Base-by-base conservation (phyloP, 2,329 filamentous ascomycete species). In the Chaetomiaceae sp. region DNA sequence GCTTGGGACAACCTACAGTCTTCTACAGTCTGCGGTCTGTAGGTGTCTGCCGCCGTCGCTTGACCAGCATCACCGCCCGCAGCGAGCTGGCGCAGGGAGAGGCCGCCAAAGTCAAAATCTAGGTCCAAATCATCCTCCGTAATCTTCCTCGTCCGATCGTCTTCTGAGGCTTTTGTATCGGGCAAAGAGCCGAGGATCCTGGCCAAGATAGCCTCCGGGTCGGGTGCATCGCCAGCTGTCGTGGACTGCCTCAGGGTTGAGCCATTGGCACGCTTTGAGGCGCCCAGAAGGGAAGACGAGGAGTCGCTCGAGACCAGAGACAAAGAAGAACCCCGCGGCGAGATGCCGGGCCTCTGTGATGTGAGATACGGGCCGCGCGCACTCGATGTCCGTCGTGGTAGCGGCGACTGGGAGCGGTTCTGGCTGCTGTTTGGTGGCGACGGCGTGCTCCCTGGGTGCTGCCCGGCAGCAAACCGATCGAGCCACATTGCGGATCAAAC, bases 251-350 rank as follows among this genome's bases (percentile, higher is more conserved):
- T 85, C 58, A 89, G 70, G 27, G 75, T 75, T 7, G 83, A 84
- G 46, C 86, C 86, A 75, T 89, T 87, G 48, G 79, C 73, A 52
- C 79, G 75, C 54, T 82, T 79, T 25, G 80, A 75, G 4, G 78
- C 76, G n/a, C 79, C 74, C 19, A 89, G 77, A 20, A 96, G 75
- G 35, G 89, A 95, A 0, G 82, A 76, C 4, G 81, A 85, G 3
- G 92, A 96, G 48, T 89, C 86, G 68, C 81, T 88, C 5, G 87
- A 82, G 10, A 81, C 74, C n/a, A 92, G 74, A 2, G 89, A 93
- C 6, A 92, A 72, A 2, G 87, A 87, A 0, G 92, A 96, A 5
- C 82, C 83, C 55, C 87, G 79, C 19, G 88, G 83, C 42, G 77
- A 82, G 35, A 86, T 70, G 13, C 81, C 82, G 19, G 86, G 80